phyloP scores from a whole-genome alignment of 257 asterid genomes.

The Cinchona pubescens region DNA sequence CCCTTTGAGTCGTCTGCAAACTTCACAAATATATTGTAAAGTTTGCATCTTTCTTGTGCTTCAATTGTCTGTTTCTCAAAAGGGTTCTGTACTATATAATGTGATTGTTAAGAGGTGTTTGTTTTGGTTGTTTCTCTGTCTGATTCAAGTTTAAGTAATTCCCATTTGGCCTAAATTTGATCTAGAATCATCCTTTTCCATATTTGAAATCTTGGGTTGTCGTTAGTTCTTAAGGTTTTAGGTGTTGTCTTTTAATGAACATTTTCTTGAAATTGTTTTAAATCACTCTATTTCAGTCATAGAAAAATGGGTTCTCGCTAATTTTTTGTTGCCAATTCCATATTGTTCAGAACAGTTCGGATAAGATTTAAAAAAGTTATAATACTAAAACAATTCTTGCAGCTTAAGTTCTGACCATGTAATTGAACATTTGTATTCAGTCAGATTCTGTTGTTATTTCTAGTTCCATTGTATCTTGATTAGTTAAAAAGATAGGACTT shows the following conservation, averaged over 20 bases:
- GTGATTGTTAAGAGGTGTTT: constrained; percentile 16
- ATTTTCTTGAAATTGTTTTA: constrained; percentile 17
- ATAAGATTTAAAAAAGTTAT: too few relatives aligned
- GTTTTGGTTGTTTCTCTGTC: constrained; percentile 3
- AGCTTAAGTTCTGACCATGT: constrained; percentile 27
- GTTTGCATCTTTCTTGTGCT: background rate
- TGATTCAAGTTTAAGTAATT: constrained; percentile 1
- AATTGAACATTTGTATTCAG: constrained; percentile 14
- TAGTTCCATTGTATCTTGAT: background rate
- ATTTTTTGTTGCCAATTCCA: constrained; percentile 3
- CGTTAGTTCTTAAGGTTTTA: constrained; percentile 16
- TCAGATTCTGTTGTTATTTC: background rate
- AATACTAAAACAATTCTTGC: background rate
- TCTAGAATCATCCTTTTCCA: background rate
- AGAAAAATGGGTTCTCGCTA: constrained; percentile 21
- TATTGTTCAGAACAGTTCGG: background rate
- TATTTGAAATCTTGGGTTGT: constrained; percentile 18
- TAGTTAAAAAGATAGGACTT: background rate
- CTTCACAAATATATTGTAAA: background rate
- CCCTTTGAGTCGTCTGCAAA: background rate
- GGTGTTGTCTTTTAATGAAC: constrained; percentile 10
- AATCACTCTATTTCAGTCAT: background rate
- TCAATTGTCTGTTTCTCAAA: constrained; percentile 11
- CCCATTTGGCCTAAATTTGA: constrained; percentile 19
- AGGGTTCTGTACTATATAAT: constrained; percentile 13